Evolutionary conservation across 495 filamentous ascomycete genomes (phyloP).

Genomic region (Trichoderma reesei): DNA sequence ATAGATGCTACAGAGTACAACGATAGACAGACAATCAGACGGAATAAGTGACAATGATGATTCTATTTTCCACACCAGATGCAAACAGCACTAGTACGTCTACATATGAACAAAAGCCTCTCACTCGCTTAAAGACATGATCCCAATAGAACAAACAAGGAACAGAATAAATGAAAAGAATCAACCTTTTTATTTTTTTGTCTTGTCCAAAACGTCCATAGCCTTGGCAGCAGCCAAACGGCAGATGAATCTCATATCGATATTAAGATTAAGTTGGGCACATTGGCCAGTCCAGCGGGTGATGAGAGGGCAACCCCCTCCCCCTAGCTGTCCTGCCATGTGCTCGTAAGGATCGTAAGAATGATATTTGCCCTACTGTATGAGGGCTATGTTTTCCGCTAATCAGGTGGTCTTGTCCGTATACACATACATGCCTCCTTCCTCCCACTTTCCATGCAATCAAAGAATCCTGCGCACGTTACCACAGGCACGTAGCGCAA

Average conservation of each 20-base stretch:
- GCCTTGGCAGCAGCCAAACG: conserved; percentile 3
- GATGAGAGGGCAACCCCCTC: too few species aligned
- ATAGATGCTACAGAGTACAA: too few species aligned
- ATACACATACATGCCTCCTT: not conserved
- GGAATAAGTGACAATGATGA: conserved; percentile 7
- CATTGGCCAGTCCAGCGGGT: not conserved
- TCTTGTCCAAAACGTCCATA: not conserved
- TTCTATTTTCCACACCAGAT: not conserved
- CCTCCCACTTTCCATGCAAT: not conserved
- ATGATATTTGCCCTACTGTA: conserved; percentile 15
- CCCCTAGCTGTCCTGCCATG: conserved; percentile 9
- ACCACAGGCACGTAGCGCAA: not conserved
- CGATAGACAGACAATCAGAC: too few species aligned
- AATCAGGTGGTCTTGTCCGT: conserved; percentile 4
- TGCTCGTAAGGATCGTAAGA: conserved; percentile 36
- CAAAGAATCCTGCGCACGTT: not conserved
- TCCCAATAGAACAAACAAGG: not conserved
- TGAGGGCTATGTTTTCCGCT: not conserved
- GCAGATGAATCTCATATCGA: conserved; percentile 1
- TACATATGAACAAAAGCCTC: not conserved
- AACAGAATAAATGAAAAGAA: conserved; percentile 5
- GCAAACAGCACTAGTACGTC: too few species aligned
- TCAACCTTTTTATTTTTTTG: too few species aligned
- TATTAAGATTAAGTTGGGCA: conserved; percentile 7
- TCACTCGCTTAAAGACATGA: too few species aligned